Base-by-base conservation (phyloP, 2,329 filamentous ascomycete species). In the Alternaria viburni region DNA sequence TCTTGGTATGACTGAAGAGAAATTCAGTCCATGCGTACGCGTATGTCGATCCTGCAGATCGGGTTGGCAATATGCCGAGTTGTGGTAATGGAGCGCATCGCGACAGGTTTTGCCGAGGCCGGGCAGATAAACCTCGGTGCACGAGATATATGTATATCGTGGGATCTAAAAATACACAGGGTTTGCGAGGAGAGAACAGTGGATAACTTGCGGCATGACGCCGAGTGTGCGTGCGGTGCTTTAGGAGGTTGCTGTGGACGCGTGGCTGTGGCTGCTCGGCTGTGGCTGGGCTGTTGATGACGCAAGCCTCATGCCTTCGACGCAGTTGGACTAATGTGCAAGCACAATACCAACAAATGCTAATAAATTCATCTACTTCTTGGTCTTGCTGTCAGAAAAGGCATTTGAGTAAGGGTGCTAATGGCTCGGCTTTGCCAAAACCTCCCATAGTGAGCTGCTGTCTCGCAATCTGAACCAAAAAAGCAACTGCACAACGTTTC, bases 251-350 rank as follows among this genome's bases (percentile, higher is more conserved):
- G 54, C 49, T 17, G 19, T 58, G 54, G 59, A 62, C 59, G 59
- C 59, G 59, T 59, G 59, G 59, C 59, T 61, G 59, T 62, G 59
- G 59, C 55, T 51, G 52, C 52, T 57, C 44, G 41, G 17, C n/a
- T 61, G 58, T 61, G 59, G 59, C 59, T 62, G 55, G 57, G 47
- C 28, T 30, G 32, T 52, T 32, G 59, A 43, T 62, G 55, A 62
- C 59, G 59, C 55, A 59, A 58, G 21, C 47, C 55, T 62, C 28
- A 52, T 54, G 59, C 47, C 15, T 25, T 36, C 25, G n/a, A 52
- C 30, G 49, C n/a, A 32, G 30, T 36, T 19, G 23, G 28, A 30
- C 30, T 15, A 15, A 49, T 12, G 11, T 23, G 49, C 49, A 19
- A 52, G 9, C 49, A 21, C 13, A 10, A 30, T 25, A 9, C 32